Evolutionary conservation across 345 rosid genomes (phyloP).

Genomic region (Citrus australasica): DNA sequence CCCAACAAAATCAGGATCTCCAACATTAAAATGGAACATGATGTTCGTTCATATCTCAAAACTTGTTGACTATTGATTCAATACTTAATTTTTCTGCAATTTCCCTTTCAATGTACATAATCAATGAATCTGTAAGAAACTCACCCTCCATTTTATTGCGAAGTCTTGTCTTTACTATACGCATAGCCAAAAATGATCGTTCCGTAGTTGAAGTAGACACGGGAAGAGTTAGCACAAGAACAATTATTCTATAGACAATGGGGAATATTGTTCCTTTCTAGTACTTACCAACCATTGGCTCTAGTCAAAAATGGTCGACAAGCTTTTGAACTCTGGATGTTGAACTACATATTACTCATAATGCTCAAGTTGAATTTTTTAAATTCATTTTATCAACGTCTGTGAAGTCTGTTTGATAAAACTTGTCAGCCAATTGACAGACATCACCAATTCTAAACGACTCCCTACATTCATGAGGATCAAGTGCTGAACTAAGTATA

Average conservation of each 20-base stretch:
- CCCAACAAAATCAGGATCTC: too few species aligned
- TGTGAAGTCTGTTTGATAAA: not conserved
- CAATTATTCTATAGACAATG: not conserved
- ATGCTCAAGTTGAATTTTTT: not conserved
- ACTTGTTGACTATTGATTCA: too few species aligned
- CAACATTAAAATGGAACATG: too few species aligned
- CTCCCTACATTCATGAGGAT: too few species aligned
- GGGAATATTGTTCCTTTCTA: not conserved
- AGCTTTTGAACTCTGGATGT: too few species aligned
- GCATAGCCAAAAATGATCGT: not conserved
- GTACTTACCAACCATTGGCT: not conserved
- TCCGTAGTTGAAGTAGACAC: not conserved
- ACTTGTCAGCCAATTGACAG: not conserved
- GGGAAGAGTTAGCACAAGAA: not conserved
- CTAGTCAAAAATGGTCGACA: too few species aligned
- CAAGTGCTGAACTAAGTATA: not conserved
- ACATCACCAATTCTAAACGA: not conserved
- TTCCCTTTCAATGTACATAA: too few species aligned
- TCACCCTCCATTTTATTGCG: not conserved
- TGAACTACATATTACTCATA: not conserved
- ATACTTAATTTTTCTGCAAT: too few species aligned
- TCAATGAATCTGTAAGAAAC: too few species aligned
- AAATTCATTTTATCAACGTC: too few species aligned
- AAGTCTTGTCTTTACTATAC: not conserved
- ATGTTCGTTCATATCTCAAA: too few species aligned